A percentile compares a stretch with the other conserved stretches of the same genome.
Evolutionary conservation across 768 basidiomycete species (phyloP).

Genomic region (Leccinum barrowsii): DNA sequence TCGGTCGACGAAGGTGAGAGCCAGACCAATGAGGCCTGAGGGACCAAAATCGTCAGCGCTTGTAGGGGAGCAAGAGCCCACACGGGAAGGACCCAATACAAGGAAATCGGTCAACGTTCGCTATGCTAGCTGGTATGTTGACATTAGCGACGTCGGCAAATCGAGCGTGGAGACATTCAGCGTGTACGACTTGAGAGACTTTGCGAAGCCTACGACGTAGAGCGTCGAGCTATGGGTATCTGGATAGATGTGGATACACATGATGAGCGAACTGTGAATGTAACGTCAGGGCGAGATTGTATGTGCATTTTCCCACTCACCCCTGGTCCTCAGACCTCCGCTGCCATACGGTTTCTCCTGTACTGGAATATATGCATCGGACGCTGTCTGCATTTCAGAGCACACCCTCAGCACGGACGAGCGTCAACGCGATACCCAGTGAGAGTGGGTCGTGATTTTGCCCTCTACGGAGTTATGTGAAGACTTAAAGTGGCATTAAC

Average conservation of each 20-base stretch:
- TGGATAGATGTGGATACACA: slow-evolving; percentile 59
- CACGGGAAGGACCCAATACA: slow-evolving; percentile 27
- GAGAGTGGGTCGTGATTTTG: slow-evolving; percentile 48
- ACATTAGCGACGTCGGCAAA: slow-evolving; percentile 43
- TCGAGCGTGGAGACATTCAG: slow-evolving; percentile 65
- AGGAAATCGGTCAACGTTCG: slow-evolving; percentile 36
- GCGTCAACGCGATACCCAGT: slow-evolving; percentile 50
- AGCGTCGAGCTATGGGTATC: slow-evolving; percentile 50
- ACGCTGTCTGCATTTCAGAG: slow-evolving; percentile 36
- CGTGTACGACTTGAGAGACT: slow-evolving; percentile 48
- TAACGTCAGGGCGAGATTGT: slow-evolving; percentile 2
- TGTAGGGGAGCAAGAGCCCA: not conserved
- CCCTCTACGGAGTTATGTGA: slow-evolving; percentile 41
- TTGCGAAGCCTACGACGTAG: slow-evolving; percentile 49
- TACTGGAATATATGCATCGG: slow-evolving; percentile 43
- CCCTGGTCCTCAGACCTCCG: slow-evolving; percentile 69
- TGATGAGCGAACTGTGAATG: slow-evolving; percentile 50
- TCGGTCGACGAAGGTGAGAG: slow-evolving; percentile 23
- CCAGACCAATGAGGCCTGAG: slow-evolving; percentile 30
- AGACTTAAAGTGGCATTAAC: no score
- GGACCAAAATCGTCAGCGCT: slow-evolving; percentile 9
- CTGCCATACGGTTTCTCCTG: slow-evolving; percentile 61
- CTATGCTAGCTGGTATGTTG: slow-evolving; percentile 52
- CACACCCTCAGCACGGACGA: slow-evolving; percentile 30
- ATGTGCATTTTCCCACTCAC: slow-evolving; percentile 37